Base-by-base conservation (phyloP, 2,329 filamentous ascomycete species). In the Penicillium palitans region DNA sequence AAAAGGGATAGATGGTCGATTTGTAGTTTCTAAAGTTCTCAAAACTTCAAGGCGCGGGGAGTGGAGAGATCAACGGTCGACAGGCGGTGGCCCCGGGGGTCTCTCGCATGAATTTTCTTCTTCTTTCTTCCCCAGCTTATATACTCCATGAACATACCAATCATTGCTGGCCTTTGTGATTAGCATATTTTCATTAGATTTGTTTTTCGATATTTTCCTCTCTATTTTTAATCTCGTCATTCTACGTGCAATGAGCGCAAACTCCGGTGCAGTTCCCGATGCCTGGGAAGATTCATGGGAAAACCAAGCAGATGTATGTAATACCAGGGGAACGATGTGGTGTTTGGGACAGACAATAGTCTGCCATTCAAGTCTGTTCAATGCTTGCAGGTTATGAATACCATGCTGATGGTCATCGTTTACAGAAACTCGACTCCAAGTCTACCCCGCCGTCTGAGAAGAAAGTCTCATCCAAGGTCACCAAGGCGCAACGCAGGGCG, bases 231-330 rank as follows among this genome's bases (percentile, higher is more conserved):
- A 56, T 59, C n/a, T 45, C 29, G 12, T 35, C 31, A 44, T 46
- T 56, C 7, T 31, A 24, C 50, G 52, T 59, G 65, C 65, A 59
- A 79, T 78, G 74, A 75, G 67, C 59, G 64, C 66, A 79, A 76
- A 72, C 81, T 81, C 80, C 68, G 71, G 66, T 79, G 79, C 77
- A 78, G 73, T 88, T 58, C 87, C 90, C 39, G 86, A 92, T 73
- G 93, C 91, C 21, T 97, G 93, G 93, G 91, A 93, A 63, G 88
- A 96, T 68, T 90, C 96, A 70, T 98, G 93, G 92, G 90, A 93
- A 73, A 78, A 80, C 6, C 84, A 89, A 71, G 91, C 90, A 57
- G 91, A 96, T 78, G 85, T 87, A 79, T 57, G 70, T 67, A 42
- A 40, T 59, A 51, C 2, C 44, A 21, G 9, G 31, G 21, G 10